Evolutionary conservation across 1,284 basidiomycete species (phyloP), one percentile per base, ranked within the genome.

Genomic region (Boletus mariae): DNA sequence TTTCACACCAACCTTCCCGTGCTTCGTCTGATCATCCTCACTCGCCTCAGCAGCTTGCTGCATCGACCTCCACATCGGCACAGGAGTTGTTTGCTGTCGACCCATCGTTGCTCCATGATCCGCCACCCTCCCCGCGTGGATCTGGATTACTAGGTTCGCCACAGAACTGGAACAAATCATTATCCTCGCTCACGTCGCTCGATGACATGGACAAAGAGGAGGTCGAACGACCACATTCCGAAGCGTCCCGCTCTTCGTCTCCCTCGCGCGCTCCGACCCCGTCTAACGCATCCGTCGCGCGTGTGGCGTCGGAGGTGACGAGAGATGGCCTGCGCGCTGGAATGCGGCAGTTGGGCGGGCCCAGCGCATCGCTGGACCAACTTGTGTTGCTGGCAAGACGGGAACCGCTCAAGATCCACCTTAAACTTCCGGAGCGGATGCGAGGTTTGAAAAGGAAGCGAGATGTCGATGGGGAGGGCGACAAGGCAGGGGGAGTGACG

Each of bases 141-240:
- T 28, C 35, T 29, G 46, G n/a, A 28, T 47, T 28, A 8, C 34
- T 1, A n/a, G 23, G 5, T 35, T 41, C 42, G 5, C 29, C 12
- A 2, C 43, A 1, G 1, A 2, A 5, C 2, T 25, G 3, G 10
- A n/a, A 35, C 2, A 9, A 15, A 1, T 53, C 65, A 0, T 42
- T 66, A 13, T 68, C 67, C 4, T 32, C 60, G 28, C 52, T 70
- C 13, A 62, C 58, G 1, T 54, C 66, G 5, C 26, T 69, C 5
- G 25, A 3, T 3, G 29, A 35, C 5, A 2, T 13, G 41, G 46
- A 45, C 4, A 9, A 15, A 4, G 29, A n/a, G 12, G 29, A n/a
- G 12, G 4, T 5, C 7, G 15, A 28, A 42, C 48, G 25, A 23
- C 7, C 9, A 4, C 9, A 11, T 15, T 35, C 13, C 13, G 23